Evolutionary conservation across 768 basidiomycete genomes (phyloP), one percentile per base, ranked within the genome.

Genomic region (Tubosaeta sp.): DNA sequence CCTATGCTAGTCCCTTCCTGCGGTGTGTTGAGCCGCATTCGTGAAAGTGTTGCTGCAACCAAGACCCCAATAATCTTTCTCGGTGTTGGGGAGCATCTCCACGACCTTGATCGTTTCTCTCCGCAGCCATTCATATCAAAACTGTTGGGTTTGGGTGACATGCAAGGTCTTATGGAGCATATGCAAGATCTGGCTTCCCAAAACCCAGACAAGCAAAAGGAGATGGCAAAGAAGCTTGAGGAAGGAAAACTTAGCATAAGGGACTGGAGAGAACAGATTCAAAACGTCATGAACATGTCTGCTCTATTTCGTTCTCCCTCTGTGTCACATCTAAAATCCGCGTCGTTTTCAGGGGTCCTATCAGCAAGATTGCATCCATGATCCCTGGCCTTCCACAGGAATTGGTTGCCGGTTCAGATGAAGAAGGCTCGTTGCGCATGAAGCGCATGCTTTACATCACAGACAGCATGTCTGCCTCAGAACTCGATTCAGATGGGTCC

Each of bases 381-480:
- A 99, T 99, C 54, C 97, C 97, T 4, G 97, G 97, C 26, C 81
- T 99, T 56, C 89, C 92, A 12, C 89, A 93, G 60, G 92, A 91
- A 39, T 73, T 98, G 59, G 78, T 97, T 51, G 86, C 90, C 63
- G 95, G 92, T 26, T 88, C 87, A 25, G 95, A 97, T 63, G 95
- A 97, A 69, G 95, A 99, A 60, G 92, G 91, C 29, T 82, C 87
- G 6, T 66, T 80, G 53, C 86, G 92, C 51, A 85, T 99, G 84
- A 97, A 97, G 72, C 86, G 95, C 53, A 92, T 99, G 89, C 91
- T 97, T 61, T 98, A 88, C 73, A 98, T 99, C 64, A 97, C 93
- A 11, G 97, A 99, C 69, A 92, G 91, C 64, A 99, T 99, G 97
- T 91, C 91, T 45, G 84, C 89, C 33, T 71, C 72, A 50, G 97